These are phyloP conservation scores for Rickenella mellea DNA, from an alignment of 768 basidiomycete species.

Conservation along the genomic window DNA sequence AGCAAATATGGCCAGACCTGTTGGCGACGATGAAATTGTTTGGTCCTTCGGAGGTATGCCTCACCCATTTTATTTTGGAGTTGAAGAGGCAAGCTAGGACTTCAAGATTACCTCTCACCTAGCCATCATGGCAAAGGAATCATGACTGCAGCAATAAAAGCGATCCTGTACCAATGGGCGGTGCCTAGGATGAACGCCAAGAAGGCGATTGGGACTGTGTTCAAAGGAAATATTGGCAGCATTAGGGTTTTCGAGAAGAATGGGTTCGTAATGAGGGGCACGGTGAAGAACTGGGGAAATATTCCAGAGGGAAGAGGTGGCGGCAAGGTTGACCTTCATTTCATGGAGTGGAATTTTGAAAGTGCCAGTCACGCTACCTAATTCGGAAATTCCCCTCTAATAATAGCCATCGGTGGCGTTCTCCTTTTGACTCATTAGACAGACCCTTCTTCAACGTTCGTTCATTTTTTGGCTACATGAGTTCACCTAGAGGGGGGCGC, in stretches of 20 bases:
- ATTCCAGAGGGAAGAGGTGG: slow-evolving; percentile 7
- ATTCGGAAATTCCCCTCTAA: too few species aligned
- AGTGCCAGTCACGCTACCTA: too few species aligned
- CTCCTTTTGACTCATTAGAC: too few species aligned
- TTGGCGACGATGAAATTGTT: slow-evolving; percentile 46
- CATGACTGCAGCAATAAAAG: slow-evolving; percentile 56
- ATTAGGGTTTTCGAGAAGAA: slow-evolving; percentile 59
- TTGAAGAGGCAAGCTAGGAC: slow-evolving; percentile 1
- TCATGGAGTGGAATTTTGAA: neutral
- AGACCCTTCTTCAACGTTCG: too few species aligned
- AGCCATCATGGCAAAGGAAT: slow-evolving; percentile 61
- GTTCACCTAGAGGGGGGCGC: too few species aligned
- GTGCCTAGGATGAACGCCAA: slow-evolving; percentile 55
- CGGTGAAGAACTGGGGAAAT: slow-evolving; percentile 27
- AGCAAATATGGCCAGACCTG: slow-evolving; percentile 29
- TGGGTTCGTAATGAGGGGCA: slow-evolving; percentile 36
- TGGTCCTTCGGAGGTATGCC: slow-evolving; percentile 55
- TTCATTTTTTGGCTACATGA: too few species aligned
- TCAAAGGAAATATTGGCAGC: slow-evolving; percentile 49
- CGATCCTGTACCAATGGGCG: slow-evolving; percentile 48
- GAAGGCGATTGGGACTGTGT: slow-evolving; percentile 33
- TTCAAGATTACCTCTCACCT: slow-evolving; percentile 49
- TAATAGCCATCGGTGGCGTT: too few species aligned
- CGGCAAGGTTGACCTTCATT: neutral
- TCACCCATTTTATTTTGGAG: neutral